Conservation (phyloP, 208 protist genomes). For the Phytomonas sp. region DNA sequence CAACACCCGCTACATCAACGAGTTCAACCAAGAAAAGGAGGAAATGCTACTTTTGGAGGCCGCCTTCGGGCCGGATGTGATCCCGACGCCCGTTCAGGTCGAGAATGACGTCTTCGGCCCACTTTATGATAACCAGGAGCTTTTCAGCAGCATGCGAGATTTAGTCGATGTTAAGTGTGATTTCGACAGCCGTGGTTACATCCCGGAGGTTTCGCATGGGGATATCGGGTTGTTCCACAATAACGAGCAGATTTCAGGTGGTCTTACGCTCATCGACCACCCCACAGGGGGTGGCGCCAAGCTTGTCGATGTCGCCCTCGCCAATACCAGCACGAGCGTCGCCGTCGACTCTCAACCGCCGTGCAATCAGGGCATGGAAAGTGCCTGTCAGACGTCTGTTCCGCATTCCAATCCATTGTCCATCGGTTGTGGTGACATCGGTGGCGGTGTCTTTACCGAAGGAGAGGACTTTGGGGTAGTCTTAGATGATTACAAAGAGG, state of each 20-base stretch:
- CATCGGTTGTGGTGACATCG: not conserved
- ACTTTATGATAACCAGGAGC: slow-evolving; percentile 44
- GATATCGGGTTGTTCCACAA: not conserved
- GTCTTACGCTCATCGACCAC: not conserved
- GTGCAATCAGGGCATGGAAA: not conserved
- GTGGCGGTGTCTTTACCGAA: not conserved
- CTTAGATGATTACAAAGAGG: not conserved
- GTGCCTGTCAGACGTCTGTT: not conserved
- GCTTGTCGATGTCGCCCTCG: not conserved
- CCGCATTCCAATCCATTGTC: not conserved
- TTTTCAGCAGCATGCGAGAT: slow-evolving; percentile 46
- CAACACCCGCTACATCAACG: slow-evolving; percentile 16
- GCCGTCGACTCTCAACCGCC: not conserved
- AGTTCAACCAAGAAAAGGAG: slow-evolving; percentile 28
- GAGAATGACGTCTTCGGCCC: slow-evolving; percentile 44
- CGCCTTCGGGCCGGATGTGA: slow-evolving; percentile 22
- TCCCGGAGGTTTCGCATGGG: slow-evolving; percentile 1
- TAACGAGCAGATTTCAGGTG: not conserved
- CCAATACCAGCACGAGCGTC: not conserved
- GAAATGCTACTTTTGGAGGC: slow-evolving; percentile 28
- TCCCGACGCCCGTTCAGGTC: slow-evolving; percentile 18
- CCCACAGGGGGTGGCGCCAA: not conserved
- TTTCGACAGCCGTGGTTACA: slow-evolving; percentile 11
- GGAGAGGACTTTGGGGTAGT: not conserved
- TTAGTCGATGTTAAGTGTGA: slow-evolving; percentile 19